phyloP scores from a whole-genome alignment of 805 yeast genomes.

The Yamadazyma sp. region DNA sequence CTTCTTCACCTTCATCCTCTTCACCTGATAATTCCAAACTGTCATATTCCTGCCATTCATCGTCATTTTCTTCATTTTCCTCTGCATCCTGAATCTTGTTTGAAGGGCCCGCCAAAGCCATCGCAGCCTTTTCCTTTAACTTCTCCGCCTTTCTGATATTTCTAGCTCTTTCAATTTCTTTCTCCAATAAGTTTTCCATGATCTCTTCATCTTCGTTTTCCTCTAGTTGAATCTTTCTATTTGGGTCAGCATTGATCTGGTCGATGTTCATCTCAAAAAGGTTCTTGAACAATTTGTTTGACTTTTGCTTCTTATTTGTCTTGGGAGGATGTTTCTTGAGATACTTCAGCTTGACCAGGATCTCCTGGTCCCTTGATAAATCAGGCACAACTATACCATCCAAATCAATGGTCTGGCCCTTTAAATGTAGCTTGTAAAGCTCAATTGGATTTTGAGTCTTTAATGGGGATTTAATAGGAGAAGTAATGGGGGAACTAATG shows the following conservation, averaged over 20 bases:
- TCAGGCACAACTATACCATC: slow-evolving; percentile 12
- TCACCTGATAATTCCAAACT: slow-evolving; percentile 10
- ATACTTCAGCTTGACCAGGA: slow-evolving; percentile 12
- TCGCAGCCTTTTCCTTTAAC: slow-evolving; percentile 35
- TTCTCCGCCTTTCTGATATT: slow-evolving; percentile 46
- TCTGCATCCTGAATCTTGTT: slow-evolving; percentile 1
- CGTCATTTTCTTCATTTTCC: slow-evolving; percentile 23
- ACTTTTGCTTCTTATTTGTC: background rate
- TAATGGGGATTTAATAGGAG: slow-evolving; percentile 12
- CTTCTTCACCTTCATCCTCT: slow-evolving; percentile 13
- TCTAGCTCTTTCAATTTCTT: slow-evolving; percentile 50
- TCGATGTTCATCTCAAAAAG: slow-evolving; percentile 30
- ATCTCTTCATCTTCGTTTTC: slow-evolving; percentile 44
- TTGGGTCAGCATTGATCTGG: slow-evolving; percentile 34
- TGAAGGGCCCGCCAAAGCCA: slow-evolving; percentile 25
- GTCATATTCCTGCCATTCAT: slow-evolving; percentile 19
- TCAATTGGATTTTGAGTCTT: slow-evolving; percentile 31
- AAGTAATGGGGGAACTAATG: slow-evolving; percentile 7
- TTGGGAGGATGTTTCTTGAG: slow-evolving; percentile 5
- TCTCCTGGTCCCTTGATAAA: slow-evolving; percentile 13
- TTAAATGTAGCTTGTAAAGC: slow-evolving; percentile 34
- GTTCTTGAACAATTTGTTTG: slow-evolving; percentile 8
- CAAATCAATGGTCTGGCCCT: slow-evolving; percentile 15
- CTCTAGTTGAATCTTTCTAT: slow-evolving; percentile 25
- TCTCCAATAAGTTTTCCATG: slow-evolving; percentile 47